Evolutionary conservation across 495 filamentous ascomycete genomes (phyloP).

Genomic region (Immersiella caudata): DNA sequence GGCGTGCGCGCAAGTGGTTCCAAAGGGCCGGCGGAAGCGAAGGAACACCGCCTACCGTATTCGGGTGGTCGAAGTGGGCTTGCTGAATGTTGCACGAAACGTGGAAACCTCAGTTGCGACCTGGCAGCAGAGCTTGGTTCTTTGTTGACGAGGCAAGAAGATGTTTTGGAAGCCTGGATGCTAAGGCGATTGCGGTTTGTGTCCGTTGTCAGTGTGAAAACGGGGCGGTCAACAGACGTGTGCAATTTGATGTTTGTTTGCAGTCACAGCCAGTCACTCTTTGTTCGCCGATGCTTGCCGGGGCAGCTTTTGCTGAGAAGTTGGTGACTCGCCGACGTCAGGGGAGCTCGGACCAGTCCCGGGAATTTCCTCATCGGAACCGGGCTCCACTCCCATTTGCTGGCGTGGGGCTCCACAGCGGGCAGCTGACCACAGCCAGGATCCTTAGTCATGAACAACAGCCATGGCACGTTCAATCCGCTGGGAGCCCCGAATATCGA

Average conservation of each 20-base stretch:
- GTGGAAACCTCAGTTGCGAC: neutral
- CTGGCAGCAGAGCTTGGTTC: neutral
- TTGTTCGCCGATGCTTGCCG: neutral
- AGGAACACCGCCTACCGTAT: constrained; percentile 8
- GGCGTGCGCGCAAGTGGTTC: neutral
- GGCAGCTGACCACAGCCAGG: neutral
- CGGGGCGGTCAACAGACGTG: neutral
- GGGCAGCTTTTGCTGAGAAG: neutral
- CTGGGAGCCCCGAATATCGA: neutral
- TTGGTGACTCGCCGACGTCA: neutral
- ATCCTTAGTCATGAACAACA: neutral
- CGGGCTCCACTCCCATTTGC: neutral
- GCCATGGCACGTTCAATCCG: neutral
- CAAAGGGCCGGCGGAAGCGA: neutral
- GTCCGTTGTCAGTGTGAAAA: too few species aligned
- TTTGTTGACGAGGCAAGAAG: neutral
- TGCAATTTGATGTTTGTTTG: neutral
- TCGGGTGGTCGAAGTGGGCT: constrained; percentile 3
- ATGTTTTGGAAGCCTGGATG: neutral
- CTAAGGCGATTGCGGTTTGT: too few species aligned
- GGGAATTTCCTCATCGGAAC: neutral
- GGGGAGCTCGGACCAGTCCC: neutral
- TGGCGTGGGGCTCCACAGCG: neutral
- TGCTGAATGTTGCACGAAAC: neutral
- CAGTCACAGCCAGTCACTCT: neutral